Evolutionary conservation across 2,329 filamentous ascomycete genomes (phyloP).

Genomic region (Fonsecaea monophora): DNA sequence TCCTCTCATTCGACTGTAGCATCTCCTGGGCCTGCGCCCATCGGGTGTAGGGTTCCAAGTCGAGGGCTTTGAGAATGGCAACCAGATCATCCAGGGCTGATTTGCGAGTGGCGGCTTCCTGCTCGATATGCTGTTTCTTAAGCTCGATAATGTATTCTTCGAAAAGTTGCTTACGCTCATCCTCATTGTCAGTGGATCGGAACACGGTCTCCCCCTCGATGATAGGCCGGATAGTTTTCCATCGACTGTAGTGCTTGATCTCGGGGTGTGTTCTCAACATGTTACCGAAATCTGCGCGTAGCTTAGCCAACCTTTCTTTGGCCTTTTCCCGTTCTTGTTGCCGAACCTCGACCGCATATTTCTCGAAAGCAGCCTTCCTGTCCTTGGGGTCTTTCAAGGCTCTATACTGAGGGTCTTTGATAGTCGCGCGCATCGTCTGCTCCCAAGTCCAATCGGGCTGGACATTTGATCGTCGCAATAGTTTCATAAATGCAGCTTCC

Average conservation of each 20-base stretch:
- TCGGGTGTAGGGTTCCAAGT: slow-evolving; percentile 89
- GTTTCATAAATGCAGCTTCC: slow-evolving; percentile 89
- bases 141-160: slow-evolving; percentile 90
- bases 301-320: slow-evolving; percentile 88
- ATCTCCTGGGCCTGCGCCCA: slow-evolving; percentile 89
- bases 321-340: slow-evolving; percentile 92
- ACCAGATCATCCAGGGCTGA: slow-evolving; percentile 84
- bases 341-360: slow-evolving; percentile 89
- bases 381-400: slow-evolving; percentile 92
- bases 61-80: slow-evolving; percentile 76
- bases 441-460: slow-evolving; percentile 94
- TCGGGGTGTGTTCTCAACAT: slow-evolving; percentile 97
- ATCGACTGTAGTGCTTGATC: slow-evolving; percentile 95
- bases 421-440: slow-evolving; percentile 81
- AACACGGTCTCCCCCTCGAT: slow-evolving; percentile 96
- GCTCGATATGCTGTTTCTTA: slow-evolving; percentile 78
- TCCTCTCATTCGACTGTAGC: slow-evolving; percentile 77
- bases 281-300: slow-evolving; percentile 89
- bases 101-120: slow-evolving; percentile 74
- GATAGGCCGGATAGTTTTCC: slow-evolving; percentile 93
- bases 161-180: slow-evolving; percentile 86
- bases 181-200: slow-evolving; percentile 84
- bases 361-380: slow-evolving; percentile 88
- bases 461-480: slow-evolving; percentile 82
- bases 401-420: slow-evolving; percentile 90